Base-by-base conservation (phyloP, 2,329 filamentous ascomycete species). In the Spiromastix sp. region DNA sequence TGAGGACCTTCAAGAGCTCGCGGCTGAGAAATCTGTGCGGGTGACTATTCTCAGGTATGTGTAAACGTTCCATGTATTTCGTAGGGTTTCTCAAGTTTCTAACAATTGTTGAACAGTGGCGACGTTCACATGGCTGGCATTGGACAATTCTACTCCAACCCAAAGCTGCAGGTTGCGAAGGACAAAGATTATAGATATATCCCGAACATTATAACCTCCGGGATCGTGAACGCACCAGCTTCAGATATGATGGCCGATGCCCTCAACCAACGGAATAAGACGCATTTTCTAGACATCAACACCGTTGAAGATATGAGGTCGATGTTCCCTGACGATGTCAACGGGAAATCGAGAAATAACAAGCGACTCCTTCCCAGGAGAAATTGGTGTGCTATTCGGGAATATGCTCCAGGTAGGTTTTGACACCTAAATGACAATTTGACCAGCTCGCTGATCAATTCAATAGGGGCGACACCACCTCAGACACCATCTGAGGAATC, bases 301-400 rank as follows among this genome's bases (percentile, higher is more conserved):
- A 98, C 91, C 0, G 85, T 96, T 38, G 91, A 98, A 59, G 78
- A 85, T 57, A 93, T 98, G 84, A 91, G 96, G 28, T 85, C 89
- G 0, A 77, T 98, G 42, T 98, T 98, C 56, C 75, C 72, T 2
- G 77, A 85, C 38, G 91, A 93, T 45, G 85, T 95, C 2, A 86
- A 95, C 49, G 84, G 85, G 26, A 93, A 85, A 57, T 71, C 78
- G 13, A 75, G 91, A 42, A 96, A 94, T 60, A 98, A 98, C 57
- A 93, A 85, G 51, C 78, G 80, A 41, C 67, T 98, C 2, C 68
- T 96, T 7, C 87, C 87, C 13, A 81, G 91, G 40, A 75, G 91
- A 20, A 98, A 98, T 56, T 98, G 89, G 84, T 96, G 89, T 56
- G 84, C 85, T 2, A 93, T 98, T 48, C 74, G 83, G 35, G 72